phyloP scores from a whole-genome alignment of 768 basidiomycete genomes.

The Termitomyces sp. region DNA sequence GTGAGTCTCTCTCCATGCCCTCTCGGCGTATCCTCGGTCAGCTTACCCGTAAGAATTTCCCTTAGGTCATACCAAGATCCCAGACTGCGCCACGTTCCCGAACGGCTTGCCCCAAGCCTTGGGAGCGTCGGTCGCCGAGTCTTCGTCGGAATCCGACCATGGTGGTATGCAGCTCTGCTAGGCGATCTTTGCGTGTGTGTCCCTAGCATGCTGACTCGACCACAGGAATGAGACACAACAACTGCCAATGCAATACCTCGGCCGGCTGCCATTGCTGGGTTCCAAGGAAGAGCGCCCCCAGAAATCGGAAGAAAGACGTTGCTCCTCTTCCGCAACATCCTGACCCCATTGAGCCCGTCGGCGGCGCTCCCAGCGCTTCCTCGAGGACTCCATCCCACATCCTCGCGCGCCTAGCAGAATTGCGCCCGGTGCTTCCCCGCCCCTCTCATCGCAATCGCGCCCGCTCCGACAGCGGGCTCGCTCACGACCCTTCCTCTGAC shows the following conservation, averaged over 20 bases:
- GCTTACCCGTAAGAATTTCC: conserved; percentile 44
- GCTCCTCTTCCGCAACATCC: conserved; percentile 7
- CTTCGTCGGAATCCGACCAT: conserved; percentile 57
- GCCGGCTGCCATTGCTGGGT: conserved; percentile 55
- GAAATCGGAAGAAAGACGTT: conserved; percentile 27
- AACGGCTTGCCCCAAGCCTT: conserved; percentile 69
- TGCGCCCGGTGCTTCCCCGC: conserved; percentile 70
- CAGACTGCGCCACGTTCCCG: conserved; percentile 75
- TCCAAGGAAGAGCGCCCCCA: conserved; percentile 41
- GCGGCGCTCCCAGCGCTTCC: not conserved
- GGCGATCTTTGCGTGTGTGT: conserved; percentile 29
- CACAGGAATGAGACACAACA: conserved; percentile 34
- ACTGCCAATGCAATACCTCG: conserved; percentile 43
- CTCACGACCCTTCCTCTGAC: conserved; percentile 46
- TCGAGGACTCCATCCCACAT: conserved; percentile 41
- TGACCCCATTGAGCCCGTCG: conserved; percentile 7
- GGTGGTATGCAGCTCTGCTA: conserved; percentile 57
- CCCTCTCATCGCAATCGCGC: conserved; percentile 25
- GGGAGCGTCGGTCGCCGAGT: conserved; percentile 59
- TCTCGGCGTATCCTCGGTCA: conserved; percentile 16
- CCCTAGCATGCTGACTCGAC: conserved; percentile 41
- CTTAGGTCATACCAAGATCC: conserved; percentile 55
- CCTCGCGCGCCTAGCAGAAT: conserved; percentile 56
- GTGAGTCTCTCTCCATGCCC: conserved; percentile 43
- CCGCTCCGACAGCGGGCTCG: conserved; percentile 28